phyloP scores from a whole-genome alignment of 768 basidiomycete genomes.

The Mycena polygramma region DNA sequence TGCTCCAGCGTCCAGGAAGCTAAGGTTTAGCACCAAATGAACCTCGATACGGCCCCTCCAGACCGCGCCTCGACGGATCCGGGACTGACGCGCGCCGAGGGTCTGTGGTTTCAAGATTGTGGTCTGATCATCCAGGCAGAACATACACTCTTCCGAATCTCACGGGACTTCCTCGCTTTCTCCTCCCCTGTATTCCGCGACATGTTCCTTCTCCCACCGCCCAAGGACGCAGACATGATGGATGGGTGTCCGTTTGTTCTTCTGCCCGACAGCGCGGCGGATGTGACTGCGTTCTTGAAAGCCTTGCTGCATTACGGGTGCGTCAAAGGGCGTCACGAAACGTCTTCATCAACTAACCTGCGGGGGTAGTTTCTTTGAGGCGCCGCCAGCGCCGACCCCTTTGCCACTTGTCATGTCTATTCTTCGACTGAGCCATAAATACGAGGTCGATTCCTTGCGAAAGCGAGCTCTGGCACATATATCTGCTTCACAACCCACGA shows the following conservation, averaged over 20 bases:
- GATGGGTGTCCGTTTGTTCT: conserved; percentile 28
- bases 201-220: conserved; percentile 19
- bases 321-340: background rate
- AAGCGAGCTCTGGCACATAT: conserved; percentile 16
- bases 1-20: no score
- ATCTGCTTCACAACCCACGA: background rate
- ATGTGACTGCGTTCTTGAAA: conserved; percentile 19
- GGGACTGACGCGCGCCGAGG: conserved; percentile 1
- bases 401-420: conserved; percentile 3
- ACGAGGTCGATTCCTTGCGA: conserved; percentile 16
- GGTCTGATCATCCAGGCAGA: conserved; percentile 17
- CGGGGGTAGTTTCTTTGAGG: conserved; percentile 9
- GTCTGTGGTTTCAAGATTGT: conserved; percentile 16
- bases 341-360: background rate
- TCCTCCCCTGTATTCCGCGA: conserved; percentile 16
- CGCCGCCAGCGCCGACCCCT: background rate
- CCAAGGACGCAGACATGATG: conserved; percentile 1
- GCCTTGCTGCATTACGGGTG: conserved; percentile 19
- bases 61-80: no score
- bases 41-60: no score
- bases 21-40: no score
- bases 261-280: conserved; percentile 18
- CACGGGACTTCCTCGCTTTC: conserved; percentile 1
- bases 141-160: conserved; percentile 14
- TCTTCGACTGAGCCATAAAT: conserved; percentile 27